A percentile compares a stretch with the other conserved stretches of the same genome.
Conservation (phyloP, 371 early-diverging fungal species). For the Catenaria anguillulae region DNA sequence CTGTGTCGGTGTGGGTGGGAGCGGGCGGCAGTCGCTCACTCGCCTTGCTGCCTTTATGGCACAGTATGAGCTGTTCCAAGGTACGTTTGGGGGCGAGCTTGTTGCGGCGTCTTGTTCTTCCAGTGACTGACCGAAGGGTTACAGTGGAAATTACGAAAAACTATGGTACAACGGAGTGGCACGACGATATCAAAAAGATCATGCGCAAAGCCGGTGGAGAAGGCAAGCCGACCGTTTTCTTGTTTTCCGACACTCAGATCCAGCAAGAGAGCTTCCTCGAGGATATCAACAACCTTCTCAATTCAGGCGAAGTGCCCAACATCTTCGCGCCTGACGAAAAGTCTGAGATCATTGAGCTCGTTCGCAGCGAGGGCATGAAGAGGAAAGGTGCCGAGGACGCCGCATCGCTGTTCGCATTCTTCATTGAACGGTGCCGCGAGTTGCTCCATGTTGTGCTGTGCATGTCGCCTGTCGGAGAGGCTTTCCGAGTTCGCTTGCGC, state of each 20-base stretch:
- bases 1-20: conserved; percentile 40
- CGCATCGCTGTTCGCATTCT: conserved; percentile 32
- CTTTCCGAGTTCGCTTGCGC: conserved; percentile 34
- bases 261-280: conserved; percentile 32
- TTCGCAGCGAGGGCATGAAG: conserved; percentile 26
- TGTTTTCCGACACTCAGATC: conserved; percentile 39
- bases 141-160: conserved; percentile 33
- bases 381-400: conserved; percentile 17
- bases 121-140: too few relatives aligned
- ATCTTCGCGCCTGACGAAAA: conserved; percentile 37
- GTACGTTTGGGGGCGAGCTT: too few relatives aligned
- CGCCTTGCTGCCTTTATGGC: conserved; percentile 38
- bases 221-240: conserved; percentile 33
- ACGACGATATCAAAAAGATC: conserved; percentile 36
- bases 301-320: conserved; percentile 44
- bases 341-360: conserved; percentile 32
- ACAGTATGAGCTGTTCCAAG: conserved; percentile 36
- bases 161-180: conserved; percentile 41
- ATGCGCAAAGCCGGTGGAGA: conserved; percentile 33
- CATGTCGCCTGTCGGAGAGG: conserved; percentile 45
- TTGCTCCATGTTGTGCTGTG: conserved; percentile 37
- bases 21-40: conserved; percentile 36
- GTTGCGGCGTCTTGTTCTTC: too few relatives aligned
- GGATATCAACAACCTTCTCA: conserved; percentile 42
- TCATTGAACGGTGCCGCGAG: conserved; percentile 23